Percentiles rank a stretch among this genome's conserved stretches.
phyloP scores from a whole-genome alignment of 257 asterid genomes.

The Marsdenia floribunda region DNA sequence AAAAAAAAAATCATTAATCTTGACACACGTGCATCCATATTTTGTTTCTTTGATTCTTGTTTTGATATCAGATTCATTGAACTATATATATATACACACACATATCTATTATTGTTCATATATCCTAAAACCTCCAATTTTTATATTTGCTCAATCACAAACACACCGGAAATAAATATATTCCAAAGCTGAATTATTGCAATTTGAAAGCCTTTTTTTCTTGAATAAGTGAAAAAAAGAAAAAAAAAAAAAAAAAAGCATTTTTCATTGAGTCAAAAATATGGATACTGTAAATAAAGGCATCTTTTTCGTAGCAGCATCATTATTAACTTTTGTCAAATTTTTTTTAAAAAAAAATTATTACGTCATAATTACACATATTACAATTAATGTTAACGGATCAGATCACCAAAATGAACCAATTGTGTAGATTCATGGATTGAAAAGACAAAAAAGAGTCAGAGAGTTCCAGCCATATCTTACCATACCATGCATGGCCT shows the following conservation, averaged over 20 bases:
- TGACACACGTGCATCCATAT: slow-evolving; percentile 5
- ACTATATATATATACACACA: background rate
- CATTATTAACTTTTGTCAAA: slow-evolving; percentile 8
- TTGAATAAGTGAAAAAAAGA: background rate
- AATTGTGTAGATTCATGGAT: background rate
- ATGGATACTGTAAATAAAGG: background rate
- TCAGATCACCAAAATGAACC: no score
- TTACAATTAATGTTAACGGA: background rate
- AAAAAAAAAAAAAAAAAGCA: background rate
- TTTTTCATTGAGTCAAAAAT: background rate
- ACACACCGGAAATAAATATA: background rate
- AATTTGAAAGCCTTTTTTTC: background rate
- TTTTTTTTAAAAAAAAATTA: no score
- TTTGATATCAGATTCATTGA: background rate
- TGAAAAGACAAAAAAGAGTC: background rate
- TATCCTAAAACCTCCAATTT: background rate
- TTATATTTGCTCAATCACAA: background rate
- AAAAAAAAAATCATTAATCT: no score
- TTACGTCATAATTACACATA: background rate
- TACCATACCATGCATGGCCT: no score
- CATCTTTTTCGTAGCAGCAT: background rate
- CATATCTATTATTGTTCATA: background rate
- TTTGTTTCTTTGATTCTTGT: background rate
- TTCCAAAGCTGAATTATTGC: background rate
- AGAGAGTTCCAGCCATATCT: no score